phyloP scores from a whole-genome alignment of 2,329 filamentous ascomycete genomes.

The Macrophomina pseudophaseolina region DNA sequence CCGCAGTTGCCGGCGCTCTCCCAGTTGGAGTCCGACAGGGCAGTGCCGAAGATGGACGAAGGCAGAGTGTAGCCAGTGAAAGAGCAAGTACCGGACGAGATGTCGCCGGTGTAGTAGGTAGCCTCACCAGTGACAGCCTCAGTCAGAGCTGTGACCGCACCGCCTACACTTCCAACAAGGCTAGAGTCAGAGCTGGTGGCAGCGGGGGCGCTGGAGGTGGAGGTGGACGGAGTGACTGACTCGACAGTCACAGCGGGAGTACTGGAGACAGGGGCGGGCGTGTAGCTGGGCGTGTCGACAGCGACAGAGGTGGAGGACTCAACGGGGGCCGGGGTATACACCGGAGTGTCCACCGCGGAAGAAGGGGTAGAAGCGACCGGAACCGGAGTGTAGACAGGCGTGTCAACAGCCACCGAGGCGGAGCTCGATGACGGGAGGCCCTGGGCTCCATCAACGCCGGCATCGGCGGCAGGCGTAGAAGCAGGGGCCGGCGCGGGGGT shows the following conservation, averaged over 20 bases:
- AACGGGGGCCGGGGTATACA: slow-evolving; percentile 11
- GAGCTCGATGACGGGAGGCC: not conserved
- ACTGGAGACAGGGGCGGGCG: not conserved
- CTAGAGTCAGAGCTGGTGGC: slow-evolving; percentile 10
- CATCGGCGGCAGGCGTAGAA: not conserved
- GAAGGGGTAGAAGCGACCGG: not conserved
- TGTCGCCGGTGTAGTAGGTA: slow-evolving; percentile 47
- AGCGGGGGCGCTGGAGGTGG: slow-evolving; percentile 12
- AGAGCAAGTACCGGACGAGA: slow-evolving; percentile 65
- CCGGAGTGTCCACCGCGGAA: not conserved
- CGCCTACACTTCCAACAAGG: not conserved
- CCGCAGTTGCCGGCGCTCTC: slow-evolving; percentile 62
- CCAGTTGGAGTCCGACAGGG: slow-evolving; percentile 66
- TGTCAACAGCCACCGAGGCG: not conserved
- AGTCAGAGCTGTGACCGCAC: not conserved
- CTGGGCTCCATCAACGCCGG: not conserved
- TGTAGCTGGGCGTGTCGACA: not conserved
- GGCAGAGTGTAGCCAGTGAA: slow-evolving; percentile 69
- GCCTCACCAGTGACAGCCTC: slow-evolving; percentile 35
- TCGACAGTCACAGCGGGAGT: not conserved
- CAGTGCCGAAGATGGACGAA: slow-evolving; percentile 63
- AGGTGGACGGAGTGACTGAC: not conserved
- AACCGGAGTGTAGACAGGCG: not conserved
- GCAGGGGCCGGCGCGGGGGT: not conserved
- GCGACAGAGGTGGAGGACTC: not conserved